Evolutionary conservation across 106 monocot genomes (phyloP).

Genomic region (Posidonia australis): DNA sequence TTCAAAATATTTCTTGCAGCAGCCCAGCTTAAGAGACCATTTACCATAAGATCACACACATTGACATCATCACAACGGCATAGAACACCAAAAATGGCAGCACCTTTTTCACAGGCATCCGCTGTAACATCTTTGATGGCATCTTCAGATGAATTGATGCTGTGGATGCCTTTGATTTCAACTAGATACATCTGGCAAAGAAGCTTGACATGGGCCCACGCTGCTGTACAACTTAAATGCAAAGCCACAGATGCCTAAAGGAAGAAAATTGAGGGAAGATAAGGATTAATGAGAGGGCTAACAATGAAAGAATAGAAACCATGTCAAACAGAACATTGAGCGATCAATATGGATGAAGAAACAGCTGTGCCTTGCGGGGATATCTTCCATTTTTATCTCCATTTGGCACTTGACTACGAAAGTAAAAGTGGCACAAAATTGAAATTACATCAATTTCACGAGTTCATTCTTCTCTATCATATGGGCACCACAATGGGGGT

Average conservation of each 20-base stretch:
- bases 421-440: too few relatives aligned
- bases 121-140: conserved; percentile 26
- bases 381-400: too few relatives aligned
- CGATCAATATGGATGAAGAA: too few relatives aligned
- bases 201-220: conserved; percentile 10
- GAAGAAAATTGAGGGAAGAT: not conserved
- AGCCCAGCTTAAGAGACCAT: conserved; percentile 32
- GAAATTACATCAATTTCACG: too few relatives aligned
- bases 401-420: too few relatives aligned
- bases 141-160: conserved; percentile 5
- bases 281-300: too few relatives aligned
- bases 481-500: too few relatives aligned
- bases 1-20: conserved; percentile 21
- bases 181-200: conserved; percentile 4
- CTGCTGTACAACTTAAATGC: conserved; percentile 10
- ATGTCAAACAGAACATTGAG: too few relatives aligned
- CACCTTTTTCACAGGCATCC: conserved; percentile 39
- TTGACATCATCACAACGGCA: conserved; percentile 4
- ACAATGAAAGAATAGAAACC: too few relatives aligned
- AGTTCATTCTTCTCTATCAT: too few relatives aligned
- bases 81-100: conserved; percentile 21
- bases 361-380: too few relatives aligned
- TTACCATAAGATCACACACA: conserved; percentile 28
- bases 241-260: conserved; percentile 14
- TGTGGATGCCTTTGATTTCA: not conserved